These are phyloP conservation scores for Fonsecaea pedrosoi DNA, from an alignment of 2,329 filamentous ascomycete species.

Conservation along the genomic window DNA sequence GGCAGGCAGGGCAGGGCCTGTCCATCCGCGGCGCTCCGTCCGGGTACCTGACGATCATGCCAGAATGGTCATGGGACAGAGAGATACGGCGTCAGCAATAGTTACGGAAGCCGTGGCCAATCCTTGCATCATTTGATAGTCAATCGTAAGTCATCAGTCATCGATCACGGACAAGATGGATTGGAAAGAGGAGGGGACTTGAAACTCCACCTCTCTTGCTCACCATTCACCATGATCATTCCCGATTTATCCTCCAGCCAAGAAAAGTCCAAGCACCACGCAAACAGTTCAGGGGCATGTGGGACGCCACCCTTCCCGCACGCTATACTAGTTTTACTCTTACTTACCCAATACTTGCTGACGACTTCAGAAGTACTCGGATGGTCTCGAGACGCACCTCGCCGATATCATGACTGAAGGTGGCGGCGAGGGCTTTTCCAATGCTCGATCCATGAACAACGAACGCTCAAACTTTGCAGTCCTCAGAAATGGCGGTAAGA, in stretches of 20 bases:
- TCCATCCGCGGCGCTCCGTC: not conserved
- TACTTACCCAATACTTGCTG: not conserved
- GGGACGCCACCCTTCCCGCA: not conserved
- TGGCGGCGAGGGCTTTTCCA: not conserved
- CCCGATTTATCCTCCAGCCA: not conserved
- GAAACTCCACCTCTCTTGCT: not conserved
- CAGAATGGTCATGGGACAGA: not conserved
- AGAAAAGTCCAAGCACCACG: not conserved
- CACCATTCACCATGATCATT: not conserved
- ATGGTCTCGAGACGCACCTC: not conserved
- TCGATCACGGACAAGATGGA: not conserved
- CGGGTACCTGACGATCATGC: conserved; percentile 5
- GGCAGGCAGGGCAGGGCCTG: not conserved
- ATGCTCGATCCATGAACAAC: not conserved
- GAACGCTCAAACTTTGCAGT: not conserved
- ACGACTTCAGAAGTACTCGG: not conserved
- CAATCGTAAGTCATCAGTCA: no score
- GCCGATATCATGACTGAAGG: not conserved
- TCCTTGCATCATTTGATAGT: not conserved
- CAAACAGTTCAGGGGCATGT: not conserved
- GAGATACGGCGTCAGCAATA: not conserved
- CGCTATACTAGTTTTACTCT: conserved; percentile 2
- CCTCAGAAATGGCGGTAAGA: conserved; percentile 3
- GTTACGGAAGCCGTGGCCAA: not conserved
- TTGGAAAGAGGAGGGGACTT: not conserved